Evolutionary conservation across 441 rosid species (phyloP).

Genomic region (Corymbia citriodora): DNA sequence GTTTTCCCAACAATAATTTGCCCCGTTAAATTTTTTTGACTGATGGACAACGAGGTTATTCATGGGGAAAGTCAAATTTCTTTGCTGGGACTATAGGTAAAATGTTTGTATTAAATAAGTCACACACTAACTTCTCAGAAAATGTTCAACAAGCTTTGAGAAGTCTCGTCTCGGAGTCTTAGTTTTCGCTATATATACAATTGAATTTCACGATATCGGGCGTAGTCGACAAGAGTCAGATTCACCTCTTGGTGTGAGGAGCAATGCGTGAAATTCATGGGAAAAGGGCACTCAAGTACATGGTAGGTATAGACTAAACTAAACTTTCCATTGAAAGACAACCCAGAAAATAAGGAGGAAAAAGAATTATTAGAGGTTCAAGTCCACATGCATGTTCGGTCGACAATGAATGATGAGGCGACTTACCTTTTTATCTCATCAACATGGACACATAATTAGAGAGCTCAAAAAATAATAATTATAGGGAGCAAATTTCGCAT

Average conservation of each 20-base stretch:
- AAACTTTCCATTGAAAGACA: not conserved
- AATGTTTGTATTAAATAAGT: not conserved
- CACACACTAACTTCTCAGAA: not conserved
- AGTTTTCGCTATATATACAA: no score
- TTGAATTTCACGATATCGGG: not conserved
- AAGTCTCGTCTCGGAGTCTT: not conserved
- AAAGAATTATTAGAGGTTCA: not conserved
- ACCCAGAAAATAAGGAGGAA: not conserved
- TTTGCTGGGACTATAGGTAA: not conserved
- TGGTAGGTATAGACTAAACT: not conserved
- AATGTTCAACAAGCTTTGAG: not conserved
- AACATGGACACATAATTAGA: not conserved
- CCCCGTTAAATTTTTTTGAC: no score
- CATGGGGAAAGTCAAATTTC: not conserved
- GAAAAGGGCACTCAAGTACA: not conserved
- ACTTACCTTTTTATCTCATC: not conserved
- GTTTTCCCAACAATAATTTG: not conserved
- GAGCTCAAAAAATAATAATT: not conserved
- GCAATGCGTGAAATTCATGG: not conserved
- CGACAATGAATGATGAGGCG: slow-evolving; percentile 8
- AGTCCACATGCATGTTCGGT: slow-evolving; percentile 4
- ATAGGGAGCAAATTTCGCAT: fast-evolving
- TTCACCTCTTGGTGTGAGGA: not conserved
- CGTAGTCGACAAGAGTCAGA: not conserved
- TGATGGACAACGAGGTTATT: not conserved